Percentiles rank a stretch among this genome's conserved stretches.
phyloP scores from a whole-genome alignment of 768 basidiomycete species.

The Auriscalpium orientale region DNA sequence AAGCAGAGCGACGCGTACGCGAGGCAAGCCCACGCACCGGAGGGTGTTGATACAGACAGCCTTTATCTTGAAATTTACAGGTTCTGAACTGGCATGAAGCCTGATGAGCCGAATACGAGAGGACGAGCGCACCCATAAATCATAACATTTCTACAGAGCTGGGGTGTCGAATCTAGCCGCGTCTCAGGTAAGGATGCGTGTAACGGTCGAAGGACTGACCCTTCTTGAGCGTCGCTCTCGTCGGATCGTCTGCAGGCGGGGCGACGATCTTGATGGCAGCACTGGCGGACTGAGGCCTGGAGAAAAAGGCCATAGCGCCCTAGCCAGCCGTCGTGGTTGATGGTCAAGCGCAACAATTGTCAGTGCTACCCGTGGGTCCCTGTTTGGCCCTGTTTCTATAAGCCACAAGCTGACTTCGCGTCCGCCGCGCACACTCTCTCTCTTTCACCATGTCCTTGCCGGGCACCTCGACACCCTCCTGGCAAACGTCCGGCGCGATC shows the following conservation, averaged over 20 bases:
- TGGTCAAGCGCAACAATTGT: neutral
- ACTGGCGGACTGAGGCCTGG: constrained; percentile 49
- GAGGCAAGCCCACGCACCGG: constrained; percentile 35
- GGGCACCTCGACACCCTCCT: constrained; percentile 33
- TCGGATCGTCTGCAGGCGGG: constrained; percentile 38
- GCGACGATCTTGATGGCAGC: constrained; percentile 68
- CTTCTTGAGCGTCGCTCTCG: constrained; percentile 45
- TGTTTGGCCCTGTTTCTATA: too few species aligned
- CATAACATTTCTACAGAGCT: constrained; percentile 85
- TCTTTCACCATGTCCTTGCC: constrained; percentile 20
- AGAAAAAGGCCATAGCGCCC: constrained; percentile 58
- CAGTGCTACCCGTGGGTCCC: too few species aligned
- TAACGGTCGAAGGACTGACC: constrained; percentile 16
- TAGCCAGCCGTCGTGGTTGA: neutral
- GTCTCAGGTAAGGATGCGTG: constrained; percentile 7
- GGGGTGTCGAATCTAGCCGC: constrained; percentile 53
- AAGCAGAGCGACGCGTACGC: neutral
- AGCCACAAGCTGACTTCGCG: neutral
- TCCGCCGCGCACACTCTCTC: neutral
- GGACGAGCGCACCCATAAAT: constrained; percentile 68
- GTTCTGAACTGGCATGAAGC: constrained; percentile 34
- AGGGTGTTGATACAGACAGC: constrained; percentile 80
- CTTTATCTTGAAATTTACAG: constrained; percentile 83
- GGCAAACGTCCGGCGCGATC: constrained; percentile 24
- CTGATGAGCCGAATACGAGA: too few species aligned